Evolutionary conservation across 2,329 filamentous ascomycete species (phyloP).

Genomic region (Tricladium varicosporioides): DNA sequence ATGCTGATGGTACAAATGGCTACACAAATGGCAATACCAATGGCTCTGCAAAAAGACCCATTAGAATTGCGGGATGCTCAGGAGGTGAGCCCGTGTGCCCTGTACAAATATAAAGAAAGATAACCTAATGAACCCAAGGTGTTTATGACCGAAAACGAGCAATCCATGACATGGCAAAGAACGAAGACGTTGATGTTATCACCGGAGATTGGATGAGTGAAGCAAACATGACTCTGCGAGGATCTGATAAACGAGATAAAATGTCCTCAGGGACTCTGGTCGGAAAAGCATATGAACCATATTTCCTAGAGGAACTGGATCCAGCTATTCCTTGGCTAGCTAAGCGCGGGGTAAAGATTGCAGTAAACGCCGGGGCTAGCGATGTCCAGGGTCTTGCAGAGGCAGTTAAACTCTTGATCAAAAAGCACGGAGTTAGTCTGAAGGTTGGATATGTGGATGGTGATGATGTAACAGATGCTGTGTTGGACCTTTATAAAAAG

Average conservation of each 20-base stretch:
- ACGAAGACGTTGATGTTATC: constrained; percentile 42
- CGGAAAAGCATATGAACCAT: constrained; percentile 2
- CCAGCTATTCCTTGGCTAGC: constrained; percentile 42
- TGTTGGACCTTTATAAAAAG: constrained; percentile 18
- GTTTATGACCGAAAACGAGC: constrained; percentile 39
- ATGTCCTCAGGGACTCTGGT: constrained; percentile 13
- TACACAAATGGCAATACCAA: constrained; percentile 2
- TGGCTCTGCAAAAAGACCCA: constrained; percentile 33
- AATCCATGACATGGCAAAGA: constrained; percentile 40
- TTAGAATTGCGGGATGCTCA: constrained; percentile 42
- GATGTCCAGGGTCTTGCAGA: constrained; percentile 46
- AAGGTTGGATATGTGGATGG: constrained; percentile 45
- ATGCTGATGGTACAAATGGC: constrained; percentile 1
- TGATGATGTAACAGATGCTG: constrained; percentile 40
- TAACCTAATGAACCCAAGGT: background rate
- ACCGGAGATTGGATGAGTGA: constrained; percentile 48
- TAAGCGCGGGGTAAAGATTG: constrained; percentile 46
- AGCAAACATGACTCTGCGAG: constrained; percentile 33
- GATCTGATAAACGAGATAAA: constrained; percentile 17
- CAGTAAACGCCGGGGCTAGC: constrained; percentile 52
- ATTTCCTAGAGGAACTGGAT: constrained; percentile 18
- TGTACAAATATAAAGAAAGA: too few relatives aligned
- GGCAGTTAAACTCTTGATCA: constrained; percentile 1
- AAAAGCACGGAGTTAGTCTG: constrained; percentile 23
- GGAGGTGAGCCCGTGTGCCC: constrained; percentile 35